These are phyloP conservation scores for Tricladium varicosporioides DNA, from an alignment of 2,329 filamentous ascomycete species.

Conservation along the genomic window DNA sequence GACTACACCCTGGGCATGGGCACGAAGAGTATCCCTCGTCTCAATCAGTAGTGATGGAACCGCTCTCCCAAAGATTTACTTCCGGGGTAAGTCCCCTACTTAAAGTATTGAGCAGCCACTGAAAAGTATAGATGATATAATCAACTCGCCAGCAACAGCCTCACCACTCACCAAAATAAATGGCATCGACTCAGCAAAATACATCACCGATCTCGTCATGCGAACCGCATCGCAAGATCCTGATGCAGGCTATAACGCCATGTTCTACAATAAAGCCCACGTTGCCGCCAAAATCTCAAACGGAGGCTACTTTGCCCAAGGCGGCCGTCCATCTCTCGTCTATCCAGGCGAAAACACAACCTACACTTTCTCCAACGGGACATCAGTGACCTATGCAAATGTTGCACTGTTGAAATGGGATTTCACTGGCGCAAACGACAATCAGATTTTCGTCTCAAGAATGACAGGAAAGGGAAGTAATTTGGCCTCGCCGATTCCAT, in stretches of 20 bases:
- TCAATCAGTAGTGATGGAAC: conserved; percentile 57
- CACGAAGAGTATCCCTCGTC: conserved; percentile 47
- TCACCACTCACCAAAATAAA: conserved; percentile 53
- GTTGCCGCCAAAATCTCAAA: conserved; percentile 4
- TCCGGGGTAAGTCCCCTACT: conserved; percentile 37
- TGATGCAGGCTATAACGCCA: conserved; percentile 37
- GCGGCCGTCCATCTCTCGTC: conserved; percentile 34
- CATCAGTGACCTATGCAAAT: conserved; percentile 30
- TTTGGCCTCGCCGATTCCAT: not conserved
- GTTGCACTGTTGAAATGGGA: conserved; percentile 33
- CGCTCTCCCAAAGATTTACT: conserved; percentile 54
- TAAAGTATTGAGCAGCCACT: not conserved
- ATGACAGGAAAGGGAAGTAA: not conserved
- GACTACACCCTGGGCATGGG: conserved; percentile 46
- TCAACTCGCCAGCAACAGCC: conserved; percentile 37
- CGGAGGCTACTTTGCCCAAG: conserved; percentile 34
- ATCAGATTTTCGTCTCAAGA: not conserved
- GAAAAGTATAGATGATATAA: not conserved
- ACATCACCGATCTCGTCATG: conserved; percentile 42
- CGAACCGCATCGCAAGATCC: conserved; percentile 33
- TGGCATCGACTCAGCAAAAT: conserved; percentile 46
- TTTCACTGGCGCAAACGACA: conserved; percentile 17
- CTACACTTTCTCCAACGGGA: conserved; percentile 37
- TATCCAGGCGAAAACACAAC: conserved; percentile 36
- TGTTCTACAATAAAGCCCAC: conserved; percentile 33